phyloP scores from a whole-genome alignment of 2,329 filamentous ascomycete species.

The Ascochyta lentis region DNA sequence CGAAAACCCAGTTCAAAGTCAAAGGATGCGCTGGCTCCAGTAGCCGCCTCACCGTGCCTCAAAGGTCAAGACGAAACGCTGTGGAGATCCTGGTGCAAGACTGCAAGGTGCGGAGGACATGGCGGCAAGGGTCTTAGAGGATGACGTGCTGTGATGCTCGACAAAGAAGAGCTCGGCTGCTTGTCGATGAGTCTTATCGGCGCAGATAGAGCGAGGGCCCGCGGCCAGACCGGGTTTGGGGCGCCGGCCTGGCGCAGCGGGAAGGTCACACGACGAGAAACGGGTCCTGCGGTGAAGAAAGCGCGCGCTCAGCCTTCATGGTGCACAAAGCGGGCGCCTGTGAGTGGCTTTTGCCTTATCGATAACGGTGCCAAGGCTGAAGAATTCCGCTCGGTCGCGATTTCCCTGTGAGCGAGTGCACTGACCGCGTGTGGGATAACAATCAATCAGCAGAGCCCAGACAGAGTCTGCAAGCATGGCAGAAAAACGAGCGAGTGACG shows the following conservation, averaged over 20 bases:
- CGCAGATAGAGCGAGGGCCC: slow-evolving; percentile 23
- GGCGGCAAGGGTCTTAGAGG: slow-evolving; percentile 24
- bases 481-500: slow-evolving; percentile 64
- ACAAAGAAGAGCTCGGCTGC: slow-evolving; percentile 31
- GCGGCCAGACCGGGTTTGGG: slow-evolving; percentile 22
- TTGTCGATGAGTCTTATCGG: slow-evolving; percentile 28
- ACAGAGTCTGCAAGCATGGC: slow-evolving; percentile 55
- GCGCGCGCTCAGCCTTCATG: slow-evolving; percentile 8
- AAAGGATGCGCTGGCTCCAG: slow-evolving; percentile 46
- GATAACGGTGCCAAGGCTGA: slow-evolving; percentile 28
- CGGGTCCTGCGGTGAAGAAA: slow-evolving; percentile 6
- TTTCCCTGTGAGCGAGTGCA: slow-evolving; percentile 3
- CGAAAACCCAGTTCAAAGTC: slow-evolving; percentile 31
- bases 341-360: slow-evolving; percentile 21
- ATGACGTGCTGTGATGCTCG: slow-evolving; percentile 39
- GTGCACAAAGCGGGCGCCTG: slow-evolving; percentile 14
- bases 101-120: slow-evolving; percentile 13
- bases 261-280: slow-evolving; percentile 36
- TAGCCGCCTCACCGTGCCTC: slow-evolving; percentile 29
- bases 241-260: slow-evolving; percentile 20
- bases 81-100: slow-evolving; percentile 22
- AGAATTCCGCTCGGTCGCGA: slow-evolving; percentile 20
- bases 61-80: slow-evolving; percentile 30
- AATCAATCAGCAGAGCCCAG: neutral
- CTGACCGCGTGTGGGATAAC: neutral